phyloP scores from a whole-genome alignment of 257 asterid species.

The Galeopsis tetrahit region DNA sequence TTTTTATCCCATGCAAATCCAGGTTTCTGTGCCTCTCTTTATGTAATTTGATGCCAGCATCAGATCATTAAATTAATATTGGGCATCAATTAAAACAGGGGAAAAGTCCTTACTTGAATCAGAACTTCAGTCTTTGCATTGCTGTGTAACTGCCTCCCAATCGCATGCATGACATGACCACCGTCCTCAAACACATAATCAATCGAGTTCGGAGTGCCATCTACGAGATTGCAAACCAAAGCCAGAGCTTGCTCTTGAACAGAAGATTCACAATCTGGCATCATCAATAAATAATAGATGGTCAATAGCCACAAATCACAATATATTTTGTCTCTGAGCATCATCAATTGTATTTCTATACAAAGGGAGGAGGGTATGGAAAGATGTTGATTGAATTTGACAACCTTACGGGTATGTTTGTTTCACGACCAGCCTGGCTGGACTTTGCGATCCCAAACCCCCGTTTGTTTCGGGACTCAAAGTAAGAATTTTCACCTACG shows the following conservation, averaged over 20 bases:
- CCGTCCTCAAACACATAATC: conserved; percentile 73
- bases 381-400: neutral
- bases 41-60: neutral
- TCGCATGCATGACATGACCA: conserved; percentile 65
- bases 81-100: neutral
- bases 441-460: no score
- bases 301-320: conserved; percentile 33
- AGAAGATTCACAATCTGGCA: conserved; percentile 79
- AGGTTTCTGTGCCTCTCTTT: neutral
- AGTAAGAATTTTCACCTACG: no score
- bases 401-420: neutral
- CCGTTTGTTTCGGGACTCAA: no score
- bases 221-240: conserved; percentile 78
- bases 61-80: neutral
- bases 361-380: neutral
- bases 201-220: conserved; percentile 64
- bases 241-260: conserved; percentile 93
- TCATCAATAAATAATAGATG: conserved; percentile 28
- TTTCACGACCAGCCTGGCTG: no score
- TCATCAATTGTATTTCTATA: neutral
- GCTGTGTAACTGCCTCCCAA: conserved; percentile 66
- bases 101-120: conserved; percentile 63
- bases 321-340: neutral
- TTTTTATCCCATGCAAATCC: conserved; percentile 12
- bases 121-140: conserved; percentile 68